Conservation (phyloP, 768 basidiomycete species). For the Hortiboletus flavorubellus region DNA sequence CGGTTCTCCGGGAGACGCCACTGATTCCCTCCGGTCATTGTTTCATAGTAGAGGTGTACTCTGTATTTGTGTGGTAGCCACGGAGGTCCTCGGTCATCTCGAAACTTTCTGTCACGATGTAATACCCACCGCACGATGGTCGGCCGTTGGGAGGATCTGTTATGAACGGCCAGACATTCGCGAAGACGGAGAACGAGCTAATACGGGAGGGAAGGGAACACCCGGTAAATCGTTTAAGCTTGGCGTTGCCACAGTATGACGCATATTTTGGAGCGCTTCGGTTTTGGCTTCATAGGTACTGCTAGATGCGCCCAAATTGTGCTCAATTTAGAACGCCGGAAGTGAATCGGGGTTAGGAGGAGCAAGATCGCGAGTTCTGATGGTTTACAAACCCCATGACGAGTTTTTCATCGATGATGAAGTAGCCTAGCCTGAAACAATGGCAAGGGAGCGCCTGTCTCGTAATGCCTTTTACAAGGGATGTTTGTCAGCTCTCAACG, state of each 20-base stretch:
- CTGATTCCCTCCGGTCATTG: neutral
- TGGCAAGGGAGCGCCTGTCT: neutral
- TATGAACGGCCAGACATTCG: neutral
- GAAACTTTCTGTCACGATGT: neutral
- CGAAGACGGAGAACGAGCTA: neutral
- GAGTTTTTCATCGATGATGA: neutral
- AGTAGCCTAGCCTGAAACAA: neutral
- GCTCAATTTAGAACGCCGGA: neutral
- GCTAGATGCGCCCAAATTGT: neutral
- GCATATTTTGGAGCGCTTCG: neutral
- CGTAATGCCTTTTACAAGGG: neutral
- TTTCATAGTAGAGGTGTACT: neutral
- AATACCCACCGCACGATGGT: neutral
- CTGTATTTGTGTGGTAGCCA: neutral
- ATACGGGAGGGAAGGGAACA: neutral
- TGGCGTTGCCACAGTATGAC: neutral
- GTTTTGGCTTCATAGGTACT: neutral
- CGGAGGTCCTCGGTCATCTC: neutral
- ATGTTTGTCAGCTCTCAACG: constrained; percentile 14
- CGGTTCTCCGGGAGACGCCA: neutral
- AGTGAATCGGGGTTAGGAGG: neutral
- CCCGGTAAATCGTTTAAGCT: neutral
- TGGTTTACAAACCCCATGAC: neutral
- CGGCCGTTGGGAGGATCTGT: neutral
- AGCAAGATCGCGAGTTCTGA: neutral